Evolutionary conservation across 257 asterid species (phyloP).

Genomic region (Solanum neorickii): DNA sequence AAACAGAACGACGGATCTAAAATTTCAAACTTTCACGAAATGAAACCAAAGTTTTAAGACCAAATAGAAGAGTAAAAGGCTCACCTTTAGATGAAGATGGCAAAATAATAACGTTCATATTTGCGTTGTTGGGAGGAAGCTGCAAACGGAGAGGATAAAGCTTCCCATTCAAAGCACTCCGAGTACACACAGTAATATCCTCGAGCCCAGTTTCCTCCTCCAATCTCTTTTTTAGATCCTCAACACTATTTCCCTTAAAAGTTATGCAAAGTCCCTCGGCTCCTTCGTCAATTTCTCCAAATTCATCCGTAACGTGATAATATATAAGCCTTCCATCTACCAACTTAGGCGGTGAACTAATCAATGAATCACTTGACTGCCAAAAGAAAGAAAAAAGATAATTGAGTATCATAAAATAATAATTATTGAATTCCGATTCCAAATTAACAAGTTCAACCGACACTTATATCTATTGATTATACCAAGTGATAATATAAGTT

Average conservation of each 20-base stretch:
- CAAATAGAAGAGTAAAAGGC: neutral
- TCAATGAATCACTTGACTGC: conserved; percentile 69
- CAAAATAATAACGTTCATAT: conserved; percentile 56
- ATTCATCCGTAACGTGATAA: conserved; percentile 45
- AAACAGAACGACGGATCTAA: neutral
- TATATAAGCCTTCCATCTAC: conserved; percentile 60
- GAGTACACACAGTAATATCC: conserved; percentile 58
- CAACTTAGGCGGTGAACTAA: conserved; percentile 50
- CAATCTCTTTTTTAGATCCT: conserved; percentile 39
- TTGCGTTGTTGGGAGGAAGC: conserved; percentile 83
- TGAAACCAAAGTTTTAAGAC: neutral
- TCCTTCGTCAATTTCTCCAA: conserved; percentile 58
- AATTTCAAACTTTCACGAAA: neutral
- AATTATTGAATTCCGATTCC: neutral
- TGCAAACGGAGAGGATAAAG: conserved; percentile 86
- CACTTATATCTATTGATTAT: neutral
- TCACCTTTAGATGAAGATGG: conserved; percentile 61
- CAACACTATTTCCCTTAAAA: conserved; percentile 61
- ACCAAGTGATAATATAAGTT: neutral
- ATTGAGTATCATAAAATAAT: neutral
- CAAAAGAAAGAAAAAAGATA: neutral
- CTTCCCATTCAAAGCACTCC: conserved; percentile 72
- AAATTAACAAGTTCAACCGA: neutral
- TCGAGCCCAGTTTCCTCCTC: conserved; percentile 53
- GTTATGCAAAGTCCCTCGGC: conserved; percentile 48